Base-by-base conservation (phyloP, 2,329 filamentous ascomycete species). In the Paraconiothyrium brasiliense region DNA sequence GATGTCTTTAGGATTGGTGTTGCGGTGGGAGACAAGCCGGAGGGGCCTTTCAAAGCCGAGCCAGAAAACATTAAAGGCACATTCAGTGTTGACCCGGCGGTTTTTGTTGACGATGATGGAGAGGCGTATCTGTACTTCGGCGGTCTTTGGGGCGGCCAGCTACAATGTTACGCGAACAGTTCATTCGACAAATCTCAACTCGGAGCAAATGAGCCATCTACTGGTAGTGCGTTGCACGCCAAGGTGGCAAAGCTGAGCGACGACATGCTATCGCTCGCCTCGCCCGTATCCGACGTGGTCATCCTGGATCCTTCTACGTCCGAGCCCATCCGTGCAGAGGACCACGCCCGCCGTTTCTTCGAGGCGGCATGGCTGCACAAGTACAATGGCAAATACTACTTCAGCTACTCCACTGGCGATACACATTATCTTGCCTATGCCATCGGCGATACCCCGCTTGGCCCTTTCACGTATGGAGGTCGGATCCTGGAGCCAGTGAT, bases 311-410 rank as follows among this genome's bases (percentile, higher is more conserved):
- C 89, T 68, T 85, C 84, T 4, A 62, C 66, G 20, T 86, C 87
- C 6, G 75, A 85, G 72, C 87, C 84, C 0, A 81, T 93, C 54
- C 71, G 79, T 1, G 88, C 89, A 10, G 85, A 89, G 68, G 90
- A 93, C 76, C 91, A 93, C 74, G 89, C 90, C 62, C 79, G 89
- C 16, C 84, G 91, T 8, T 94, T 94, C 84, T 93, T 94, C 75
- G 91, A 94, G 79, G 91, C 90, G 0, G 88, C 91, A 2, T 93
- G 91, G 91, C 83, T 92, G 84, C 91, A 93, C 80, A 92, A 91
- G 83, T 86, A 87, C 71, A 80, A 84, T 0, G 89, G 84, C 1
- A 85, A 82, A 62, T 93, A 93, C 79, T 92, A 92, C 81, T 91
- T 93, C 75, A 89, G 86, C 58, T 92, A 92, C 80, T 92, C 89